Percentiles rank a stretch among this genome's conserved stretches.
phyloP scores from a whole-genome alignment of 306 rosid species.

The Cercis canadensis region DNA sequence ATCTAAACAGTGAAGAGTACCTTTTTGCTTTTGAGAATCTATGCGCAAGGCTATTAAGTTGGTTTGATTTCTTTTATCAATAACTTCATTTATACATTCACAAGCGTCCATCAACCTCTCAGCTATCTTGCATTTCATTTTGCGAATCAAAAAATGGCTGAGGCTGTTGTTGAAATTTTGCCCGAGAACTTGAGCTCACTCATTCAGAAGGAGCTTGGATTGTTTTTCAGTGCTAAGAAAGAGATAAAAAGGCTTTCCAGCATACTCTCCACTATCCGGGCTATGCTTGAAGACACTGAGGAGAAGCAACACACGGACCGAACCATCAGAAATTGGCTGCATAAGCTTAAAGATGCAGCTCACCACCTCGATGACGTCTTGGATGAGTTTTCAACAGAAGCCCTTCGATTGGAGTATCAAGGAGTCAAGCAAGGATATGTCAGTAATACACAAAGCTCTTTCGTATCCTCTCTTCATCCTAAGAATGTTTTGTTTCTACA shows the following conservation, averaged over 20 bases:
- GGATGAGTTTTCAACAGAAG: conserved; percentile 16
- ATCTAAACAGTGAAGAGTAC: no score
- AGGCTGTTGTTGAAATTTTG: not conserved
- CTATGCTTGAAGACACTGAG: conserved; percentile 30
- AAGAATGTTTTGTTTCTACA: not conserved
- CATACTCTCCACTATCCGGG: not conserved
- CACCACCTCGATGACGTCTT: conserved; percentile 18
- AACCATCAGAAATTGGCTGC: conserved; percentile 7
- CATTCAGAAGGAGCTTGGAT: not conserved
- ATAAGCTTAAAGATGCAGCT: conserved; percentile 2
- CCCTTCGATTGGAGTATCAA: no score
- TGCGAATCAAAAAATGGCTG: not conserved
- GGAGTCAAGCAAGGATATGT: no score
- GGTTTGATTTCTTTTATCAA: no score
- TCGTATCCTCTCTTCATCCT: conserved; percentile 4
- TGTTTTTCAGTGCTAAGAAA: not conserved
- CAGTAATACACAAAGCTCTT: not conserved
- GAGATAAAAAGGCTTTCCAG: not conserved
- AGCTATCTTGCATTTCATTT: no score
- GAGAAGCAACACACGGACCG: conserved; percentile 4
- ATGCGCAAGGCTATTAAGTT: no score
- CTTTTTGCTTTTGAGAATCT: no score
- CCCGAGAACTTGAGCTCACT: not conserved
- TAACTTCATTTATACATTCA: no score
- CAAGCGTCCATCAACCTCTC: no score